These are phyloP conservation scores for Emergomyces orientalis DNA, from an alignment of 2,329 filamentous ascomycete species.

Conservation along the genomic window DNA sequence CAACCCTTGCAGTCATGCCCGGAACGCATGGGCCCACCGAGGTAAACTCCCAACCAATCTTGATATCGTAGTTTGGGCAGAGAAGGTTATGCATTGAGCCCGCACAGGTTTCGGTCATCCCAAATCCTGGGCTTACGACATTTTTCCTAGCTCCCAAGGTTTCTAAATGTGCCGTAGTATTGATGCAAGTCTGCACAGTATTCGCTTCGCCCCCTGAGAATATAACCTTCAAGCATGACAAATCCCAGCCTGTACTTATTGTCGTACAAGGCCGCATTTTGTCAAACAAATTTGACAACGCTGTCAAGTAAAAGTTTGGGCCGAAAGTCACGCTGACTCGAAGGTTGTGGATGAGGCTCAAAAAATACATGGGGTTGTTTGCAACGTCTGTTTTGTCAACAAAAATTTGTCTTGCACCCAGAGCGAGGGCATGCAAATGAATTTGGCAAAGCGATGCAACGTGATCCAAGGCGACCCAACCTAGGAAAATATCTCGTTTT, in stretches of 20 bases:
- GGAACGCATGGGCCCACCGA: conserved; percentile 28
- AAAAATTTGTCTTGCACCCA: conserved; percentile 40
- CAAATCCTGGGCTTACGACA: conserved; percentile 37
- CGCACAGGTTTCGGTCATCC: conserved; percentile 48
- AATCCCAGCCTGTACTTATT: conserved; percentile 16
- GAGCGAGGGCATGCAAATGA: conserved; percentile 42
- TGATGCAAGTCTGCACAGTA: conserved; percentile 31
- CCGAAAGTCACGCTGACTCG: conserved; percentile 28
- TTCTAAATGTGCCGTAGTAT: conserved; percentile 23
- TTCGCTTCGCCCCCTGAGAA: conserved; percentile 42
- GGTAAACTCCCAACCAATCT: conserved; percentile 23
- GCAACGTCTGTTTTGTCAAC: conserved; percentile 36
- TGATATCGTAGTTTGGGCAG: conserved; percentile 36
- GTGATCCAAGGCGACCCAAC: conserved; percentile 47
- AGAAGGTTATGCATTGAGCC: conserved; percentile 38
- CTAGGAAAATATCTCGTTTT: conserved; percentile 31
- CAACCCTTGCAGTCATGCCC: conserved; percentile 31
- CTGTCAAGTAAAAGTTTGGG: conserved; percentile 26
- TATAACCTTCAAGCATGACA: conserved; percentile 22
- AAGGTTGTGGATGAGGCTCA: conserved; percentile 31
- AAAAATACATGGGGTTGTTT: conserved; percentile 30
- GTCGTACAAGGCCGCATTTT: not conserved
- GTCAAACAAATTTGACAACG: conserved; percentile 5
- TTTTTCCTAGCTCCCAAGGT: conserved; percentile 26
- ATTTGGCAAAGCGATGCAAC: conserved; percentile 45